phyloP scores from a whole-genome alignment of 176 grass and related monocot species.

The Cocos nucifera region DNA sequence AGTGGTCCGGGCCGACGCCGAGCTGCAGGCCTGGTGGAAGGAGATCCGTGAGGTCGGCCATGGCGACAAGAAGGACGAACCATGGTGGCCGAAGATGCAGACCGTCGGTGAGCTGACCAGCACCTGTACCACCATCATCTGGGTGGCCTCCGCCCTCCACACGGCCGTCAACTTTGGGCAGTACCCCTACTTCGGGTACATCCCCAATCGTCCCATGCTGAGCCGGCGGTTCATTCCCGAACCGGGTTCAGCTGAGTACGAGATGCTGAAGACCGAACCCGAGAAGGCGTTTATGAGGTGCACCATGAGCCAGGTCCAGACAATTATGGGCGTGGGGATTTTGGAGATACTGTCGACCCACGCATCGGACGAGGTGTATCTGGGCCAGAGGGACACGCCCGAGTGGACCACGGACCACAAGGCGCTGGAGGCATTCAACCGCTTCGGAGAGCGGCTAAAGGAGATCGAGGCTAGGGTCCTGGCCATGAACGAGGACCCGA shows the following conservation, averaged over 20 bases:
- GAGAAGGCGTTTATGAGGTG: slow-evolving; percentile 4
- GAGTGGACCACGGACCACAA: slow-evolving; percentile 1
- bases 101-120: not conserved
- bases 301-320: not conserved
- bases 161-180: slow-evolving; percentile 23
- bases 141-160: slow-evolving; percentile 22
- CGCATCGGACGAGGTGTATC: not conserved
- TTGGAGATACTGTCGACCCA: not conserved
- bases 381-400: not conserved
- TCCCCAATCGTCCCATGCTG: slow-evolving; percentile 10
- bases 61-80: slow-evolving; percentile 9
- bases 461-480: not conserved
- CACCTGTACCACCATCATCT: slow-evolving; percentile 16
- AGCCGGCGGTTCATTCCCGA: slow-evolving; percentile 13
- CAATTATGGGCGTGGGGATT: not conserved
- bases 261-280: slow-evolving; percentile 5
- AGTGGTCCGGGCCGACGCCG: not conserved
- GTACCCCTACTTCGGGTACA: slow-evolving; percentile 17
- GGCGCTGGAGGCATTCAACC: not conserved
- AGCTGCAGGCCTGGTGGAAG: slow-evolving; percentile 7
- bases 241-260: not conserved
- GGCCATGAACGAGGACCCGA: not conserved
- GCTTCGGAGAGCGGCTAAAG: not conserved
- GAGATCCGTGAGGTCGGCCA: slow-evolving; percentile 9
- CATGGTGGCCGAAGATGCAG: slow-evolving; percentile 6